phyloP scores from a whole-genome alignment of 2,329 filamentous ascomycete species.

The Capronia americana region DNA sequence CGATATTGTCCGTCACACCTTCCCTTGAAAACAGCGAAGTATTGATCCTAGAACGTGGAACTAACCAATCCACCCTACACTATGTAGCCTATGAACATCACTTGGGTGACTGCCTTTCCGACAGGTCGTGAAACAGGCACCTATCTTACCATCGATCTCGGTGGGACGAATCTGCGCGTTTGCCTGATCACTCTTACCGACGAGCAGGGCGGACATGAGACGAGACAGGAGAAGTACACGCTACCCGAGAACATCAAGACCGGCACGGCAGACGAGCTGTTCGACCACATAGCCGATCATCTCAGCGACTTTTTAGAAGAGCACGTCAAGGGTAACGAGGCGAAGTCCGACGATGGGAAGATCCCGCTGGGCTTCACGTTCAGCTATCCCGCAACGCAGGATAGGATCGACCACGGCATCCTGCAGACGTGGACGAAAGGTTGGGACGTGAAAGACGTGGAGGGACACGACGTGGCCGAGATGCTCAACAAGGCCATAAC shows the following conservation, averaged over 20 bases:
- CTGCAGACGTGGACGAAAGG: constrained; percentile 97
- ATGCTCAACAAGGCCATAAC: constrained; percentile 78
- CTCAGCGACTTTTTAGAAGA: constrained; percentile 87
- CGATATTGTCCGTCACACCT: constrained; percentile 16
- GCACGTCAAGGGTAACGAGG: constrained; percentile 64
- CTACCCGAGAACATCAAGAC: constrained; percentile 85
- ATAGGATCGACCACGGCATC: constrained; percentile 90
- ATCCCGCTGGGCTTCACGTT: constrained; percentile 91
- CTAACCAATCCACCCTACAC: neutral
- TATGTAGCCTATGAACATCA: constrained; percentile 89
- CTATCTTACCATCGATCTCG: constrained; percentile 85
- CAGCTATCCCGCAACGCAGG: constrained; percentile 89
- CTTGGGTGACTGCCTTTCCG: constrained; percentile 91
- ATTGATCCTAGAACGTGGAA: neutral
- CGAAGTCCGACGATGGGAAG: constrained; percentile 58
- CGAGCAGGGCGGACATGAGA: constrained; percentile 85
- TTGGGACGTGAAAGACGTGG: constrained; percentile 89
- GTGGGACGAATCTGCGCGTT: constrained; percentile 86
- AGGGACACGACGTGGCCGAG: constrained; percentile 82
- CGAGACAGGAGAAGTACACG: constrained; percentile 85
- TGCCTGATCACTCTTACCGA: constrained; percentile 83
- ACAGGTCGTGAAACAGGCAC: constrained; percentile 84
- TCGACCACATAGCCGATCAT: constrained; percentile 93
- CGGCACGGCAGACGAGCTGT: constrained; percentile 76
- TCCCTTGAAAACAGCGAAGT: constrained; percentile 1